Evolutionary conservation across 306 rosid genomes (phyloP).

Genomic region (Malus sieversii): DNA sequence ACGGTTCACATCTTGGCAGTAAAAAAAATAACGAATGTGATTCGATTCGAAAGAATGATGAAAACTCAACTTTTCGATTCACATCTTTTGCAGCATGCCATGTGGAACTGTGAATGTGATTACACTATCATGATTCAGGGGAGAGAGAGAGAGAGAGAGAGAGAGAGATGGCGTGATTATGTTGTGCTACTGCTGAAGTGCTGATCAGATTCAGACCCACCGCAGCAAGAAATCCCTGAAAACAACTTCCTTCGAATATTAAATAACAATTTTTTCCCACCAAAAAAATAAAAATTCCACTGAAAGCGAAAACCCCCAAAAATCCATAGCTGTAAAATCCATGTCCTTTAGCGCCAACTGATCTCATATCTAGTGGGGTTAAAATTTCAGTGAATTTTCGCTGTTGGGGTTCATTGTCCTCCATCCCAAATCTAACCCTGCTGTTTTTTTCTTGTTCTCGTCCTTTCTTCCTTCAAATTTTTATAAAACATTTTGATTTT

Average conservation of each 20-base stretch:
- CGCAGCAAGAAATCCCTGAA: constrained; percentile 16
- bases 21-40: neutral
- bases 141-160: neutral
- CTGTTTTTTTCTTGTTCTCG: neutral
- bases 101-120: constrained; percentile 17
- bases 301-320: constrained; percentile 23
- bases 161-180: constrained; percentile 28
- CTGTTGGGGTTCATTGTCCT: constrained; percentile 39
- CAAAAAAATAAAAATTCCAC: neutral
- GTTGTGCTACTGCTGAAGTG: constrained; percentile 25
- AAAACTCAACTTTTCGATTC: neutral
- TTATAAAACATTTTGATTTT: neutral
- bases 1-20: neutral
- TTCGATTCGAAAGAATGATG: neutral
- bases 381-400: constrained; percentile 23
- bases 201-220: constrained; percentile 16
- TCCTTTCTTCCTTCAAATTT: constrained; percentile 7
- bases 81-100: neutral
- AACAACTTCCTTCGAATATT: neutral
- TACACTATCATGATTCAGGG: constrained; percentile 20
- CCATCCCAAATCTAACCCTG: constrained; percentile 18
- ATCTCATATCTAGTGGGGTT: constrained; percentile 13
- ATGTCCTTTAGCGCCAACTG: constrained; percentile 31
- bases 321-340: constrained; percentile 49
- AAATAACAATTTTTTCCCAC: neutral